Conservation (phyloP, 148 eudicot genomes). For the Beta vulgaris region DNA sequence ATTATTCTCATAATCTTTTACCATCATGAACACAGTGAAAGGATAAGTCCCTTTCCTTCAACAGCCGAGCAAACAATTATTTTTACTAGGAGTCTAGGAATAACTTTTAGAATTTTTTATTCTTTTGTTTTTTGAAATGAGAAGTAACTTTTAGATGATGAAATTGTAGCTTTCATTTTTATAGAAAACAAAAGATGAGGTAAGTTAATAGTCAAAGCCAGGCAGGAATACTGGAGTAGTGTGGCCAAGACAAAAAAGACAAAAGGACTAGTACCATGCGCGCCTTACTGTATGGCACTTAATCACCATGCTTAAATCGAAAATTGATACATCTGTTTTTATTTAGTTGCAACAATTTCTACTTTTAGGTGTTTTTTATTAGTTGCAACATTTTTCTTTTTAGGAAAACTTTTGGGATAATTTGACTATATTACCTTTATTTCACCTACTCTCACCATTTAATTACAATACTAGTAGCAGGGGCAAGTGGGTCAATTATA, state of each 20-base stretch:
- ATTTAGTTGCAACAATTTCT: too few relatives aligned
- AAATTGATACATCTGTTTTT: too few relatives aligned
- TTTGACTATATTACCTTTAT: too few relatives aligned
- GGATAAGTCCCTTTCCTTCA: slow-evolving; percentile 2
- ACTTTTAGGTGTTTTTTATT: too few relatives aligned
- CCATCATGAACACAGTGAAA: slow-evolving; percentile 12
- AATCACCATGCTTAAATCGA: too few relatives aligned
- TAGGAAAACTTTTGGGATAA: too few relatives aligned
- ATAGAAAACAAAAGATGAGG: background rate
- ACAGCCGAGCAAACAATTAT: background rate
- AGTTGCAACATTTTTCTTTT: too few relatives aligned
- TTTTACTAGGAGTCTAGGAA: background rate
- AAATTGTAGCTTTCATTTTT: background rate
- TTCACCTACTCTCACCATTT: too few relatives aligned
- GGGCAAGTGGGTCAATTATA: too few relatives aligned
- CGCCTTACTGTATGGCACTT: background rate
- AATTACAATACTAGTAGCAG: too few relatives aligned
- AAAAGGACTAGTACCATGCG: background rate
- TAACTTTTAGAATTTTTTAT: too few relatives aligned
- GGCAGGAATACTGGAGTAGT: background rate
- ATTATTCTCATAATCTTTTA: background rate
- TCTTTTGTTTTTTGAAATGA: too few relatives aligned
- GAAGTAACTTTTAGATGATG: background rate
- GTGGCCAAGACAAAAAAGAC: background rate
- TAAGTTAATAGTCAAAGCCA: background rate